Percentiles rank a stretch among this genome's conserved stretches.
Conservation (phyloP, 1,139 yeast species). For the Blastobotrys elegans region DNA sequence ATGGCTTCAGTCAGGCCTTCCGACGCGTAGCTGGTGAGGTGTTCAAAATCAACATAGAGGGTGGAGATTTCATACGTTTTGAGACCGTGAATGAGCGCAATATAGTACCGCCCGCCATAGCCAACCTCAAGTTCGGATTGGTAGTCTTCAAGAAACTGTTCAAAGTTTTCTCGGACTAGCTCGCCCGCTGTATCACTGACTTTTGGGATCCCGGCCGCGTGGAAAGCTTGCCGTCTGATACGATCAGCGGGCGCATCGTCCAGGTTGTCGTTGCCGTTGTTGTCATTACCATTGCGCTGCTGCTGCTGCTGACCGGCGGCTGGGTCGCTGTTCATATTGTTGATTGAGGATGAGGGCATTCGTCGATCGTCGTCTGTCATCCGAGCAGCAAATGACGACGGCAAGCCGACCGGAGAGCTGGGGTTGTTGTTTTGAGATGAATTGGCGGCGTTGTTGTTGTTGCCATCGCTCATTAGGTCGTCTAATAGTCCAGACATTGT, state of each 20-base stretch:
- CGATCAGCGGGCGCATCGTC: constrained; percentile 11
- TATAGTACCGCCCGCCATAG: constrained; percentile 53
- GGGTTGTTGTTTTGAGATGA: not conserved
- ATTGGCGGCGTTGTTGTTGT: not conserved
- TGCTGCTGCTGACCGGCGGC: not conserved
- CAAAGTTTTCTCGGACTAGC: constrained; percentile 87
- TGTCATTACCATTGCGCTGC: not conserved
- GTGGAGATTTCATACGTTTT: constrained; percentile 71
- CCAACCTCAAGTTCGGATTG: constrained; percentile 36
- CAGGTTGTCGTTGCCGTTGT: not conserved
- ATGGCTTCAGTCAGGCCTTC: constrained; percentile 77
- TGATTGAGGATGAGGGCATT: constrained; percentile 8
- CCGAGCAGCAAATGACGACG: constrained; percentile 11
- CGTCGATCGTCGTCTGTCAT: constrained; percentile 4
- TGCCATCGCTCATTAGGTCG: constrained; percentile 7
- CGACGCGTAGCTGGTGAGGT: constrained; percentile 59
- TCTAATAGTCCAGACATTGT: constrained; percentile 4
- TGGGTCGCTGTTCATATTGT: constrained; percentile 2
- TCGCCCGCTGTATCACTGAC: constrained; percentile 92
- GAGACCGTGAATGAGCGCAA: constrained; percentile 81
- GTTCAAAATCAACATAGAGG: constrained; percentile 79
- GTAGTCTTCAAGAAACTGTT: constrained; percentile 70
- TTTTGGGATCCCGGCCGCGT: constrained; percentile 52
- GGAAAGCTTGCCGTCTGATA: constrained; percentile 8
- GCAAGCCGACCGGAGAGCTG: not conserved